A percentile compares a stretch with the other conserved stretches of the same genome.
These are phyloP conservation scores for Mycena sanguinolenta DNA, from an alignment of 768 basidiomycete genomes.

Conservation along the genomic window DNA sequence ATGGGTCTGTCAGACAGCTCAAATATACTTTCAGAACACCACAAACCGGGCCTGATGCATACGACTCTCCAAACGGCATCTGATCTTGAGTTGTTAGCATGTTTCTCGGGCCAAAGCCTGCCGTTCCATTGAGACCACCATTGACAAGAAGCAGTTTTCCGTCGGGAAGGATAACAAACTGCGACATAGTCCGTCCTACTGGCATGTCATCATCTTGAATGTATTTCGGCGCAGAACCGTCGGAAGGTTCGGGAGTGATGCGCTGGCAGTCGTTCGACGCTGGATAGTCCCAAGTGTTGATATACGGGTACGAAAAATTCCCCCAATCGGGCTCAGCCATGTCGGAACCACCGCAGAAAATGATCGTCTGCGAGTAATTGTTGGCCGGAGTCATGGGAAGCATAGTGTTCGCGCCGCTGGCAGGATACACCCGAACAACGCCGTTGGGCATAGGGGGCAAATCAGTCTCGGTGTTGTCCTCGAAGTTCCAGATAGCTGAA, in stretches of 20 bases:
- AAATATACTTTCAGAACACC: no score
- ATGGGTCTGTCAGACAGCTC: no score
- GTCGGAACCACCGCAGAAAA: conserved; percentile 90
- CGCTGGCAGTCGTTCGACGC: conserved; percentile 82
- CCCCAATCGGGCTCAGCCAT: conserved; percentile 83
- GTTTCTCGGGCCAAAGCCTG: conserved; percentile 61
- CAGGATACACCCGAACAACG: conserved; percentile 66
- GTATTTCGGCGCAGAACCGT: conserved; percentile 72
- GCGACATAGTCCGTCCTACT: conserved; percentile 90
- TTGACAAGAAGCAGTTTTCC: conserved; percentile 85
- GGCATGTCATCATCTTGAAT: conserved; percentile 82
- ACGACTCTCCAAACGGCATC: conserved; percentile 79
- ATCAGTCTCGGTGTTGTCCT: conserved; percentile 66
- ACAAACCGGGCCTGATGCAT: conserved; percentile 87
- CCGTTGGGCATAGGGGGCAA: conserved; percentile 80
- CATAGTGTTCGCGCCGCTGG: conserved; percentile 82
- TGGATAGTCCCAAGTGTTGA: conserved; percentile 80
- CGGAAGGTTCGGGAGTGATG: conserved; percentile 87
- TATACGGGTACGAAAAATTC: conserved; percentile 78
- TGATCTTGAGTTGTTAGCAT: conserved; percentile 43
- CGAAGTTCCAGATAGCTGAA: conserved; percentile 65
- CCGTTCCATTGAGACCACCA: conserved; percentile 85
- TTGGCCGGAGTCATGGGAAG: conserved; percentile 92
- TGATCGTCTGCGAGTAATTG: conserved; percentile 84
- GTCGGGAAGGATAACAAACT: conserved; percentile 87